Evolutionary conservation across 1,284 basidiomycete genomes (phyloP).

Genomic region (Ceratobasidium theobromae): DNA sequence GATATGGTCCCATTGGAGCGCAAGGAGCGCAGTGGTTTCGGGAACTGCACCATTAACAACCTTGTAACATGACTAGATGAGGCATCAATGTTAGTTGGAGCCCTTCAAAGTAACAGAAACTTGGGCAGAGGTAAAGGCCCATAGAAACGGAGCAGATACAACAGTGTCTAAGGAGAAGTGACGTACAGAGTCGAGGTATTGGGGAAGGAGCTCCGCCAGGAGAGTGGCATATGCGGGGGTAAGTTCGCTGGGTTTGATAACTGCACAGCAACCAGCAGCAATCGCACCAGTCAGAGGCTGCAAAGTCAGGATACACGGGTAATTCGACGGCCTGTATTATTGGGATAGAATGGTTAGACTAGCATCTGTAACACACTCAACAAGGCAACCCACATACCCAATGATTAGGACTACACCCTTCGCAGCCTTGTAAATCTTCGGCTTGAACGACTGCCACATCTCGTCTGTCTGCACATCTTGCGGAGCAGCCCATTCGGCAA

Average conservation of each 20-base stretch:
- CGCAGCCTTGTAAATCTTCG: slow-evolving; percentile 53
- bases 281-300: slow-evolving; percentile 60
- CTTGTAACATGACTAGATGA: slow-evolving; percentile 39
- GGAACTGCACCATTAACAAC: slow-evolving; percentile 61
- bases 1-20: slow-evolving; percentile 60
- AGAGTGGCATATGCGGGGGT: slow-evolving; percentile 54
- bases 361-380: too few species aligned
- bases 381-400: too few species aligned
- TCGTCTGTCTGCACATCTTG: slow-evolving; percentile 48
- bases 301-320: slow-evolving; percentile 54
- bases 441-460: slow-evolving; percentile 40
- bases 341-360: too few species aligned
- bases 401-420: slow-evolving; percentile 52
- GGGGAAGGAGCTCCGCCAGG: slow-evolving; percentile 57
- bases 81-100: background rate
- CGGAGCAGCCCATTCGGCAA: slow-evolving; percentile 57
- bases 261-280: slow-evolving; percentile 59
- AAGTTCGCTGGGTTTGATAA: slow-evolving; percentile 66
- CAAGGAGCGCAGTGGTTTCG: slow-evolving; percentile 57
- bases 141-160: background rate
- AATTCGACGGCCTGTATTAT: slow-evolving; percentile 55
- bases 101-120: background rate
- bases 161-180: background rate
- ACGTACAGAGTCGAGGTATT: slow-evolving; percentile 58
- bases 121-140: background rate